Percentiles rank a stretch among this genome's conserved stretches.
phyloP scores from a whole-genome alignment of 1,284 basidiomycete genomes.

The Schizophyllum amplum region DNA sequence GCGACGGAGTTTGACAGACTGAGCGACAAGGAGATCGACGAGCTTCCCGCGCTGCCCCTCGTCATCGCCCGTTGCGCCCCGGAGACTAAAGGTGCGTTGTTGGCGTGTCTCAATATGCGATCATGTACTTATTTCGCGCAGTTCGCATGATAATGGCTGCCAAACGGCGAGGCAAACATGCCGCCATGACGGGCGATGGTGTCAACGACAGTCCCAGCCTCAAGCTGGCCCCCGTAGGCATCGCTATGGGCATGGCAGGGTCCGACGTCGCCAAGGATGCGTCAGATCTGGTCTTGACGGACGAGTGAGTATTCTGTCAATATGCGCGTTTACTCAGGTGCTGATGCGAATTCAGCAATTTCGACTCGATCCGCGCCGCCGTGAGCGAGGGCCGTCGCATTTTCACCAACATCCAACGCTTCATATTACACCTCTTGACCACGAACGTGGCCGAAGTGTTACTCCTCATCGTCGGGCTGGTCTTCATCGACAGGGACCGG shows the following conservation, averaged over 20 bases:
- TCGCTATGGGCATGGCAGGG: constrained; percentile 44
- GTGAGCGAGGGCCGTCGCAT: constrained; percentile 54
- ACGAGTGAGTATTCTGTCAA: constrained; percentile 43
- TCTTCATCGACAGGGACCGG: constrained; percentile 49
- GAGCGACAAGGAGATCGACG: constrained; percentile 49
- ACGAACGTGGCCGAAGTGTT: constrained; percentile 57
- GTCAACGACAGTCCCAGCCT: constrained; percentile 17
- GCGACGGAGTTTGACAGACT: constrained; percentile 54
- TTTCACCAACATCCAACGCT: constrained; percentile 37
- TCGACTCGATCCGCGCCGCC: constrained; percentile 61
- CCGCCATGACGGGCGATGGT: constrained; percentile 1
- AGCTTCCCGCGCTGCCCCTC: constrained; percentile 31
- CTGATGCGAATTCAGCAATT: constrained; percentile 47
- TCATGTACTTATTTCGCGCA: not conserved
- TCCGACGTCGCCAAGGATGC: constrained; percentile 61
- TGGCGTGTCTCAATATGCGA: not conserved
- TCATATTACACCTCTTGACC: constrained; percentile 33
- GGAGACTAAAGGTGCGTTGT: constrained; percentile 35
- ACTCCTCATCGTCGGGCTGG: constrained; percentile 55
- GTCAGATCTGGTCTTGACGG: constrained; percentile 57
- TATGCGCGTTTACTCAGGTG: no score
- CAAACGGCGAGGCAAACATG: constrained; percentile 8
- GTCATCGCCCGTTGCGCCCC: constrained; percentile 33
- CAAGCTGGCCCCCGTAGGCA: constrained; percentile 32
- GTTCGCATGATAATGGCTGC: constrained; percentile 1